Conservation (phyloP, 192 early-diverging fungal species). For the Linnemannia schmuckeri region DNA sequence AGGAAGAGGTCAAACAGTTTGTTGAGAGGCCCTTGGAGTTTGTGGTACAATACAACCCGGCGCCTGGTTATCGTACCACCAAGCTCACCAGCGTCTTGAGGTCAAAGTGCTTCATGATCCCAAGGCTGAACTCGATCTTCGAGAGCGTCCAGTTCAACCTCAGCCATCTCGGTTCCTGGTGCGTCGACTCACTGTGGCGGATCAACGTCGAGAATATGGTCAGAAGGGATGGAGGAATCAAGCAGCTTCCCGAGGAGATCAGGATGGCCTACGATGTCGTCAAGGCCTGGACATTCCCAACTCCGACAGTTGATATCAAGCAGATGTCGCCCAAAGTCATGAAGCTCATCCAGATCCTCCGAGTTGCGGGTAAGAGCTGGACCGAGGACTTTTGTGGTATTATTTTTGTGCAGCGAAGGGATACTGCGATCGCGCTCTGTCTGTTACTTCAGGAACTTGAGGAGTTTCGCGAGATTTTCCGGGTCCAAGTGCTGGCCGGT, state of each 20-base stretch:
- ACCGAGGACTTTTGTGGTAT: slow-evolving; percentile 84
- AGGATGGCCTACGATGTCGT: slow-evolving; percentile 23
- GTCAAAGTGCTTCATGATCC: slow-evolving; percentile 43
- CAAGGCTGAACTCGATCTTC: slow-evolving; percentile 60
- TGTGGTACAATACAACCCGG: slow-evolving; percentile 62
- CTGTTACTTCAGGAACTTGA: slow-evolving; percentile 72
- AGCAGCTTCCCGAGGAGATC: slow-evolving; percentile 5
- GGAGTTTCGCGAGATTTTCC: slow-evolving; percentile 60
- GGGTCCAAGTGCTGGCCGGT: slow-evolving; percentile 69
- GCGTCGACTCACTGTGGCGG: slow-evolving; percentile 79
- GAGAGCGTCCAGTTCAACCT: slow-evolving; percentile 57
- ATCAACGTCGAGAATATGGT: slow-evolving; percentile 59
- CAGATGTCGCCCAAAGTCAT: slow-evolving; percentile 79
- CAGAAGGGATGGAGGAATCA: slow-evolving; percentile 29
- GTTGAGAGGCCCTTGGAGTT: slow-evolving; percentile 62
- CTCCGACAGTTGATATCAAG: not conserved
- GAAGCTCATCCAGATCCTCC: slow-evolving; percentile 73
- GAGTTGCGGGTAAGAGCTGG: not conserved
- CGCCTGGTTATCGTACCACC: slow-evolving; percentile 61
- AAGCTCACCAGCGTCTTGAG: slow-evolving; percentile 56
- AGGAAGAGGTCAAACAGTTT: slow-evolving; percentile 31
- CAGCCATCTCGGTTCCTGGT: slow-evolving; percentile 82
- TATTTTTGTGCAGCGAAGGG: slow-evolving; percentile 83
- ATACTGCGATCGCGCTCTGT: slow-evolving; percentile 72
- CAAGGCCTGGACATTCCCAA: slow-evolving; percentile 17